Conservation (phyloP, 2,329 filamentous ascomycete genomes). For the Neonectria ditissima region DNA sequence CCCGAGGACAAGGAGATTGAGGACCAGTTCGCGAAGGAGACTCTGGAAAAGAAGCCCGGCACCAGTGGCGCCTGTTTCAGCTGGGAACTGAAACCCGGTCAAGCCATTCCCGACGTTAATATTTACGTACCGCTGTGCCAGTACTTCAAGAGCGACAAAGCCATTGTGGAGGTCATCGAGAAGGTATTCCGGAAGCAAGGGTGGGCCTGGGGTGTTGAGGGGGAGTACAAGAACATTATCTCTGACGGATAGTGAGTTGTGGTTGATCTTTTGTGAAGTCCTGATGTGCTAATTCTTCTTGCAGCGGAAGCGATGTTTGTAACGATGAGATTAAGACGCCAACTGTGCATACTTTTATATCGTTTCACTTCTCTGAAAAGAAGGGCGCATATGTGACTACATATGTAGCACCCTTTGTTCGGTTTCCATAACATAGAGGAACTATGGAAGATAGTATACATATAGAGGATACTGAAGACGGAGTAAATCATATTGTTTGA, state of each 20-base stretch:
- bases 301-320: slow-evolving; percentile 18
- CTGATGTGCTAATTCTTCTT: neutral
- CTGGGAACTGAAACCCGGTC: slow-evolving; percentile 42
- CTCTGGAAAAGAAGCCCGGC: slow-evolving; percentile 24
- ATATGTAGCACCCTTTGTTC: slow-evolving; percentile 29
- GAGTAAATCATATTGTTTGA: neutral
- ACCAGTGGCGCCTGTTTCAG: slow-evolving; percentile 42
- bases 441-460: neutral
- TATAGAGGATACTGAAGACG: neutral
- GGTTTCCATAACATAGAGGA: slow-evolving; percentile 12
- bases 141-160: slow-evolving; percentile 32
- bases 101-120: slow-evolving; percentile 41
- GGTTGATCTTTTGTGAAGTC: neutral
- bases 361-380: slow-evolving; percentile 29
- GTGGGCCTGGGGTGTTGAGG: slow-evolving; percentile 30
- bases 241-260: slow-evolving; percentile 25
- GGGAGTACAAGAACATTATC: slow-evolving; percentile 28
- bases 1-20: slow-evolving; percentile 28
- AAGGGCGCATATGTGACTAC: slow-evolving; percentile 32
- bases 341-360: slow-evolving; percentile 28
- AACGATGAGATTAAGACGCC: slow-evolving; percentile 14
- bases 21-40: slow-evolving; percentile 27
- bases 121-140: slow-evolving; percentile 45
- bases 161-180: slow-evolving; percentile 22
- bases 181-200: slow-evolving; percentile 30